Conservation (phyloP, 1,284 basidiomycete genomes). For the Fomitopsis pinicola region DNA sequence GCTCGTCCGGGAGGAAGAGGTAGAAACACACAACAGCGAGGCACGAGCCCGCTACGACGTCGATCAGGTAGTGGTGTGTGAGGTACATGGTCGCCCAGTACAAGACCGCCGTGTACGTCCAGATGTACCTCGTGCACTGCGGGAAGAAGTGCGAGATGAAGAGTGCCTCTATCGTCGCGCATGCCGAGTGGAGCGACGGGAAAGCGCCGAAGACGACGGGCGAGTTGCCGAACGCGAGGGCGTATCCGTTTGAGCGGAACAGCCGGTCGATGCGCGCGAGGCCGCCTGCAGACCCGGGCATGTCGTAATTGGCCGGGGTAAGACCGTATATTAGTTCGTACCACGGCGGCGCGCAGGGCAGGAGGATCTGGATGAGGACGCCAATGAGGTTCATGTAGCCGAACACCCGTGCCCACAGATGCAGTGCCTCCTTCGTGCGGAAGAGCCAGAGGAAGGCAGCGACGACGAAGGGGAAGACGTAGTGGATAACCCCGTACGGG, state of each 20-base stretch:
- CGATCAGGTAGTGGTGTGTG: conserved; percentile 96
- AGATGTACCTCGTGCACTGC: conserved; percentile 60
- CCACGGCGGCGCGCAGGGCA: conserved; percentile 97
- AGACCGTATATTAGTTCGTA: conserved; percentile 98
- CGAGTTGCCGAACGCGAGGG: conserved; percentile 80
- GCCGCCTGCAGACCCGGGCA: conserved; percentile 91
- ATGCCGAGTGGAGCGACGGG: conserved; percentile 89
- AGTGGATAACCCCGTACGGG: conserved; percentile 94
- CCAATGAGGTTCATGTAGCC: conserved; percentile 93
- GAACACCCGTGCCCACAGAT: conserved; percentile 86
- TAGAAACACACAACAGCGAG: conserved; percentile 89
- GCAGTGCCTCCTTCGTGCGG: conserved; percentile 75
- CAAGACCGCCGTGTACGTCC: conserved; percentile 84
- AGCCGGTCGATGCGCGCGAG: conserved; percentile 90
- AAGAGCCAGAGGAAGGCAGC: conserved; percentile 78
- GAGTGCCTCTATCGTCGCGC: conserved; percentile 89
- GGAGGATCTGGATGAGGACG: conserved; percentile 84
- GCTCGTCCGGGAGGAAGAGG: conserved; percentile 78
- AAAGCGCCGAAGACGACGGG: conserved; percentile 98
- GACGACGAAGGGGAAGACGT: conserved; percentile 78
- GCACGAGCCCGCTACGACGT: conserved; percentile 92
- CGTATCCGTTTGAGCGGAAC: conserved; percentile 80
- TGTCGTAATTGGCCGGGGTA: conserved; percentile 89
- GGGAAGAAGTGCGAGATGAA: conserved; percentile 97
- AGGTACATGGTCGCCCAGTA: conserved; percentile 99